Conservation (phyloP, 805 yeast species). For the Zygosaccharomyces siamensis region DNA sequence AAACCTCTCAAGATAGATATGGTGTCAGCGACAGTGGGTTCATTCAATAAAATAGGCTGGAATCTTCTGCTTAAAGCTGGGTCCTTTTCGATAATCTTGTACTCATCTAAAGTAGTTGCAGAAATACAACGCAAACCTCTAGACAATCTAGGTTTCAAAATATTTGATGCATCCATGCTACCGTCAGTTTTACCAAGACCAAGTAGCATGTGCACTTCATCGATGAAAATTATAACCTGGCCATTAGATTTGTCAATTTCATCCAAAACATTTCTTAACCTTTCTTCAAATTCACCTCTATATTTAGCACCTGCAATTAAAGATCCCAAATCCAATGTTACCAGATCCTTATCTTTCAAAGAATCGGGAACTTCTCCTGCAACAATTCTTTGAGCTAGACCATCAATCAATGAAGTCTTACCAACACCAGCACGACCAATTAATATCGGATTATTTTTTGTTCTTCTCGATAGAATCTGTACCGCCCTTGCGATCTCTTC, state of each 20-base stretch:
- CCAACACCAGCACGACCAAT: slow-evolving; percentile 98
- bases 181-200: slow-evolving; percentile 95
- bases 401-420: slow-evolving; percentile 95
- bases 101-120: slow-evolving; percentile 94
- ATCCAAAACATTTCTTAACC: slow-evolving; percentile 71
- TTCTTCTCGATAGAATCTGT: slow-evolving; percentile 85
- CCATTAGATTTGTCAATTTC: slow-evolving; percentile 81
- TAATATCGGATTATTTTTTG: slow-evolving; percentile 91
- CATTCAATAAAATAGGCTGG: slow-evolving; percentile 79
- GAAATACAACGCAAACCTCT: slow-evolving; percentile 94
- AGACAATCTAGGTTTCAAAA: slow-evolving; percentile 89
- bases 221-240: slow-evolving; percentile 74
- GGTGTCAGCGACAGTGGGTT: slow-evolving; percentile 87
- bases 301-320: slow-evolving; percentile 92
- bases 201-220: slow-evolving; percentile 82
- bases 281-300: slow-evolving; percentile 93
- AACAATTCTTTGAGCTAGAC: slow-evolving; percentile 88
- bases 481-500: slow-evolving; percentile 91
- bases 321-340: slow-evolving; percentile 82
- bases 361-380: slow-evolving; percentile 93
- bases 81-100: slow-evolving; percentile 91
- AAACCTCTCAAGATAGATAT: slow-evolving; percentile 89
- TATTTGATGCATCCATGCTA: slow-evolving; percentile 89
- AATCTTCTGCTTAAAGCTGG: slow-evolving; percentile 93
- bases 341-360: slow-evolving; percentile 77